phyloP scores from a whole-genome alignment of 371 early-diverging fungal genomes.

The Batrachochytrium dendrobatidis region DNA sequence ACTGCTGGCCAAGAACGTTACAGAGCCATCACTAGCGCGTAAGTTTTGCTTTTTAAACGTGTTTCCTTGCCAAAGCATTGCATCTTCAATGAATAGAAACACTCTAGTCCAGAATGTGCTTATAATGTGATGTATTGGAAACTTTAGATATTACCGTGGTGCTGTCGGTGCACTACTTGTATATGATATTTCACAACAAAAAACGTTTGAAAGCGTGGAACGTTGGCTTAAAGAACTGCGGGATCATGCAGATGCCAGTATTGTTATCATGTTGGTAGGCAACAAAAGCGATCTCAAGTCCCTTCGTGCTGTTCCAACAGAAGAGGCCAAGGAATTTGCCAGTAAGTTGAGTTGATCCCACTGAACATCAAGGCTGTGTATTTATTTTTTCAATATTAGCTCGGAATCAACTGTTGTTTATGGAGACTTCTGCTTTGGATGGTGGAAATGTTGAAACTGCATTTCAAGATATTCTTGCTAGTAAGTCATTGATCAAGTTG shows the following conservation, averaged over 20 bases:
- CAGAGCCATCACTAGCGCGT: constrained; percentile 83
- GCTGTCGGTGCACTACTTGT: constrained; percentile 99
- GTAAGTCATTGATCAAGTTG: too few species aligned
- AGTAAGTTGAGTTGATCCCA: constrained; percentile 38
- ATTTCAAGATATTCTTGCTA: constrained; percentile 87
- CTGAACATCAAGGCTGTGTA: neutral
- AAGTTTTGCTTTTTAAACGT: constrained; percentile 39
- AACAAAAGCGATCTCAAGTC: constrained; percentile 99
- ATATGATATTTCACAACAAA: constrained; percentile 97
- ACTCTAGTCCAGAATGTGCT: too few species aligned
- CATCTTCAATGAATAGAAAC: too few species aligned
- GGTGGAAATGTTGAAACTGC: constrained; percentile 89
- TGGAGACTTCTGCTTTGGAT: constrained; percentile 94
- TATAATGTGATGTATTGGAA: too few species aligned
- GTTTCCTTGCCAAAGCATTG: too few species aligned
- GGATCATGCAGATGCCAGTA: constrained; percentile 95
- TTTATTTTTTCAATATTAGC: constrained; percentile 40
- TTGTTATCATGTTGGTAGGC: constrained; percentile 98
- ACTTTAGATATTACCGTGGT: constrained; percentile 97
- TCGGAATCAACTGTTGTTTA: constrained; percentile 84
- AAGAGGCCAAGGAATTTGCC: constrained; percentile 95
- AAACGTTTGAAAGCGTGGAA: constrained; percentile 89
- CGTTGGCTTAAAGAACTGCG: constrained; percentile 98
- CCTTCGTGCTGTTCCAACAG: constrained; percentile 91
- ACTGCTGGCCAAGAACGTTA: constrained; percentile 93